Percentiles rank a stretch among this genome's conserved stretches.
These are phyloP conservation scores for Hydrangea macrophylla DNA, from an alignment of 148 eudicot species.

Conservation along the genomic window DNA sequence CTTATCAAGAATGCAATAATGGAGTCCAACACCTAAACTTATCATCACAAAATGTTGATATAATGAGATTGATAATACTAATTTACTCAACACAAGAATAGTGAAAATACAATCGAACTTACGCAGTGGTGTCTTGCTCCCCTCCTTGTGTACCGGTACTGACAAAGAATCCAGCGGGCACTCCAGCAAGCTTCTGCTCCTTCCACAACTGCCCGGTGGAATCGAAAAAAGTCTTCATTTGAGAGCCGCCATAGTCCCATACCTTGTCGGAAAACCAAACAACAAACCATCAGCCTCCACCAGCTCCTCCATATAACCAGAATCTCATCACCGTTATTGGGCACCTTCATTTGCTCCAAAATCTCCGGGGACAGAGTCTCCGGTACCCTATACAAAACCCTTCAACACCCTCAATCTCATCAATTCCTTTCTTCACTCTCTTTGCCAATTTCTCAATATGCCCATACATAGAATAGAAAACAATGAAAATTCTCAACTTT, in stretches of 20 bases:
- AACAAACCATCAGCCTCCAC: slow-evolving; percentile 66
- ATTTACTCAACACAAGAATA: not conserved
- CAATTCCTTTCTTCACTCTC: slow-evolving; percentile 68
- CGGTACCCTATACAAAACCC: slow-evolving; percentile 68
- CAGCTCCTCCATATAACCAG: slow-evolving; percentile 55
- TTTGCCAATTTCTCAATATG: slow-evolving; percentile 70
- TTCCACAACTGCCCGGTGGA: slow-evolving; percentile 73
- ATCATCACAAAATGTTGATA: not conserved
- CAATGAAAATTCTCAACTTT: slow-evolving; percentile 52
- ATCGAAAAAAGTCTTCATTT: slow-evolving; percentile 93
- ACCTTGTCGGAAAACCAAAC: slow-evolving; percentile 95
- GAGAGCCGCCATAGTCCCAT: slow-evolving; percentile 78
- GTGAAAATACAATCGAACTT: slow-evolving; percentile 24
- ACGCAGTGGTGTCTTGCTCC: slow-evolving; percentile 95
- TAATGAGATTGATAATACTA: not conserved
- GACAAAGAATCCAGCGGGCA: slow-evolving; percentile 90
- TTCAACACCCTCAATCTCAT: slow-evolving; percentile 67
- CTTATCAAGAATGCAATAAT: slow-evolving; percentile 1
- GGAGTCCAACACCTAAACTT: not conserved
- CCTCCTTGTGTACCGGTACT: slow-evolving; percentile 96
- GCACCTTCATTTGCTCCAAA: slow-evolving; percentile 69
- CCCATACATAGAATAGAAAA: slow-evolving; percentile 87
- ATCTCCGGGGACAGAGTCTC: slow-evolving; percentile 61
- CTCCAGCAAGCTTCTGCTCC: slow-evolving; percentile 75
- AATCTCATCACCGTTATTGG: slow-evolving; percentile 55